phyloP scores from a whole-genome alignment of 176 grass and related monocot genomes.

The Rhipidocladum racemiflorum region DNA sequence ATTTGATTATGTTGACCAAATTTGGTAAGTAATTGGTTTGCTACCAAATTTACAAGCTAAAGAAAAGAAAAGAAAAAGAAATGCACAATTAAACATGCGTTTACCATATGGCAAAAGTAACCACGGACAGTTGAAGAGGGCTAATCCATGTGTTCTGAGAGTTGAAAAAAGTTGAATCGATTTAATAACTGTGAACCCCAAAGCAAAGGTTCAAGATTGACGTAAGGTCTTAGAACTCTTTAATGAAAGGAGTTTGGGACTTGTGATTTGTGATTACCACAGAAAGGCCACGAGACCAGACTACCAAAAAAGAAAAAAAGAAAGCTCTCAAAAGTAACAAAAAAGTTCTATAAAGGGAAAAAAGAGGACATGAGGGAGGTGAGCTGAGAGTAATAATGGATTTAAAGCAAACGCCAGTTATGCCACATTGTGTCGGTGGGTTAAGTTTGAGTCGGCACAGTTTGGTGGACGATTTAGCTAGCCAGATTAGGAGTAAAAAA shows the following conservation, averaged over 20 bases:
- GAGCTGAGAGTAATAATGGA: slow-evolving; percentile 2
- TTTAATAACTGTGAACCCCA: neutral
- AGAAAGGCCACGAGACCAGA: neutral
- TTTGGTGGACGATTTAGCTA: neutral
- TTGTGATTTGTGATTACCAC: slow-evolving; percentile 10
- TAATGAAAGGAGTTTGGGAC: slow-evolving; percentile 10
- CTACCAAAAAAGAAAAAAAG: slow-evolving; percentile 2
- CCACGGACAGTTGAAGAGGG: neutral
- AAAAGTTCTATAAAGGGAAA: neutral
- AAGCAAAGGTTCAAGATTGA: slow-evolving; percentile 12
- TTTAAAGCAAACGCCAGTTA: neutral
- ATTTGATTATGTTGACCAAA: no score
- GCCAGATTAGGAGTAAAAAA: neutral
- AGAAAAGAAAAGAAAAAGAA: neutral
- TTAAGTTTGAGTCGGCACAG: slow-evolving; percentile 6
- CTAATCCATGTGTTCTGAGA: neutral
- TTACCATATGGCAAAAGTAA: neutral
- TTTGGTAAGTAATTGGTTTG: no score
- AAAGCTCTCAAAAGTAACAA: neutral
- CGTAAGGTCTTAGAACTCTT: slow-evolving; percentile 1
- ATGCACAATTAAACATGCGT: neutral
- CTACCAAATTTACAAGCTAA: no score
- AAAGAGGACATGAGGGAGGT: neutral
- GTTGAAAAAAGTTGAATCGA: neutral
- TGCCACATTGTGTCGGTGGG: slow-evolving; percentile 30